Evolutionary conservation across 768 basidiomycete genomes (phyloP), one percentile per base, ranked within the genome.

Genomic region (Suillus hirtellus): DNA sequence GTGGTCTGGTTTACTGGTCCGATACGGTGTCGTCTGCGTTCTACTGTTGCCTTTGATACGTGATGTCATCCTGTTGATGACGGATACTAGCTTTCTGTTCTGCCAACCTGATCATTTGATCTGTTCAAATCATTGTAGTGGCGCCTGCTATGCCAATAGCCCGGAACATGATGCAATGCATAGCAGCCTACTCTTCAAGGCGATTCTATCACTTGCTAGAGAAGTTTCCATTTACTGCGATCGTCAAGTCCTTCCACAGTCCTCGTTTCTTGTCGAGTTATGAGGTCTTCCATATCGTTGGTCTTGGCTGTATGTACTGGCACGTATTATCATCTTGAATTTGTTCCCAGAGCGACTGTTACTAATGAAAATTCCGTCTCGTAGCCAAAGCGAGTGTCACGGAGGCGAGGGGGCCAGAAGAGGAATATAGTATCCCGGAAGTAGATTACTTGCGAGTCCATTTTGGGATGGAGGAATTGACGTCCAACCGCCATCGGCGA

Each of bases 381-480:
- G 42, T 58, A 58, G 24, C 5, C 24, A 24, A 35, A 53, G 52
- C 71, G 64, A 35, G 40, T 68, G 70, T 73, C 72, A 72, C 68
- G 68, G 68, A 43, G 60, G 60, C 67, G 67, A 65, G 43, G 65
- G 19, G 64, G 59, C 52, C 62, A 59, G 62, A 42, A 58, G 56
- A 42, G 56, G 56, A 42, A 58, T 42, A 19, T 58, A 3, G 6
- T 42, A 42, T 58, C 56, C 56, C 11, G 24, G 27, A 56, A 40
- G 55, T 40, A 40, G 37, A 40, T 38, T 56, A 38, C 55, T 19
- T 24, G 5, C 55, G 34, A 35, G 19, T 40, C 55, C 38, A 11
- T 15, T 56, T 56, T 40, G 2, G 56, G 37, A 56, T 56, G 42
- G 46, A n/a, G 37, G 24, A 42, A 56, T 38, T 68, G 71, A 74